Conservation (phyloP, 768 basidiomycete species). For the Tulasnella sp. region DNA sequence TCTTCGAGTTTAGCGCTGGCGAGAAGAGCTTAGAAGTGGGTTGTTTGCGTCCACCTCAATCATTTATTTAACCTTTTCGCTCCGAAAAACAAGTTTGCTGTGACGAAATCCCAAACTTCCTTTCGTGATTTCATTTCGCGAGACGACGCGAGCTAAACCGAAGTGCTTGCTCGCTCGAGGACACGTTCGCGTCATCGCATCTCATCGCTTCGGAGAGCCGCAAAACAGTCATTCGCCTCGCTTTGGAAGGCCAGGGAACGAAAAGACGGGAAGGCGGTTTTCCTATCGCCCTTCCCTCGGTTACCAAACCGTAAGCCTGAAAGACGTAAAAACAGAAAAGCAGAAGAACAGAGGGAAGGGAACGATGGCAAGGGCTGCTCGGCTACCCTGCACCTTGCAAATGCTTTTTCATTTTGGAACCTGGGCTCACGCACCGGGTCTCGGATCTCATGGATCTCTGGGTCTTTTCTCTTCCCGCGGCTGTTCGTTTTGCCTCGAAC, state of each 20-base stretch:
- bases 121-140: constrained; percentile 1
- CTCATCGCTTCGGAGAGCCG: not conserved
- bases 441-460: constrained; percentile 1
- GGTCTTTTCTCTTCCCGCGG: not conserved
- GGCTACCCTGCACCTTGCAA: not conserved
- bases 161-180: not conserved
- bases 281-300: not conserved
- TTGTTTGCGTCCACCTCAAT: not conserved
- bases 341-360: not conserved
- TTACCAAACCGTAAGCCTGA: not conserved
- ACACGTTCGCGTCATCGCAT: not conserved
- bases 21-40: not conserved
- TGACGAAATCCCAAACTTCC: not conserved
- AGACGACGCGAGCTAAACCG: not conserved
- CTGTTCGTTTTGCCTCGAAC: not conserved
- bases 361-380: not conserved
- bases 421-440: not conserved
- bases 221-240: not conserved
- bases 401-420: not conserved
- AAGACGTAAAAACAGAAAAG: not conserved
- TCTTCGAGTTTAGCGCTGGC: not conserved
- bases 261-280: not conserved
- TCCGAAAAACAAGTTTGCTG: not conserved
- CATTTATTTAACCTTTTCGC: constrained; percentile 4
- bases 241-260: not conserved